A percentile compares a stretch with the other conserved stretches of the same genome.
Conservation (phyloP, 805 yeast genomes). For the Zygosaccharomyces rouxii region DNA sequence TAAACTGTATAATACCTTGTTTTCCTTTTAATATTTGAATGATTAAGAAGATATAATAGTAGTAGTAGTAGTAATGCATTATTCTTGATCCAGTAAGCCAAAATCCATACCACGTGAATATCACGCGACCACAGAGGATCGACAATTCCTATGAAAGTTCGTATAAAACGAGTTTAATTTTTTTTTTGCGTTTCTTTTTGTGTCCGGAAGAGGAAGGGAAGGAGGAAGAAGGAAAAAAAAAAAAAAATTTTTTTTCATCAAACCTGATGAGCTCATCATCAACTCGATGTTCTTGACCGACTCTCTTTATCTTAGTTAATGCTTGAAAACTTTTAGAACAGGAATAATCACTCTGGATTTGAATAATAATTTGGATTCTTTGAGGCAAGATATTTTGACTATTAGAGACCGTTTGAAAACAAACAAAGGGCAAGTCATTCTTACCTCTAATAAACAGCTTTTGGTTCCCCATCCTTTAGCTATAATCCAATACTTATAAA, state of each 20-base stretch:
- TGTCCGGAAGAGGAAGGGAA: too few relatives aligned
- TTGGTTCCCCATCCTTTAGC: constrained; percentile 20
- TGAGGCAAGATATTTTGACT: constrained; percentile 17
- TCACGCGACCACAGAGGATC: too few relatives aligned
- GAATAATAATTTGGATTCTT: constrained; percentile 3
- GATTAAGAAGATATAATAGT: too few relatives aligned
- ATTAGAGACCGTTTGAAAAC: constrained; percentile 16
- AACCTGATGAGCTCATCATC: background rate
- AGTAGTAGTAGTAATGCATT: too few relatives aligned
- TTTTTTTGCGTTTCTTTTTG: background rate
- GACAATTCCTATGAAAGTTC: too few relatives aligned
- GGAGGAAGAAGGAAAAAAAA: too few relatives aligned
- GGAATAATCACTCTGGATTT: background rate
- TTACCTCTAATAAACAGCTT: constrained; percentile 12
- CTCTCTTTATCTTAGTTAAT: background rate
- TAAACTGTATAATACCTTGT: background rate
- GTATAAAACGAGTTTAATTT: too few relatives aligned
- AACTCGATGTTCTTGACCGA: background rate
- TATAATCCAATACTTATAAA: constrained; percentile 14
- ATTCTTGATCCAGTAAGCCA: too few relatives aligned
- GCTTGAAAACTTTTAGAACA: background rate
- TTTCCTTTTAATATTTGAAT: background rate
- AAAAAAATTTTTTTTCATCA: background rate
- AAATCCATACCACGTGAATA: too few relatives aligned
- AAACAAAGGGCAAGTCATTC: constrained; percentile 16